phyloP scores from a whole-genome alignment of 1,284 basidiomycete species.

The Pseudozyma thailandica region DNA sequence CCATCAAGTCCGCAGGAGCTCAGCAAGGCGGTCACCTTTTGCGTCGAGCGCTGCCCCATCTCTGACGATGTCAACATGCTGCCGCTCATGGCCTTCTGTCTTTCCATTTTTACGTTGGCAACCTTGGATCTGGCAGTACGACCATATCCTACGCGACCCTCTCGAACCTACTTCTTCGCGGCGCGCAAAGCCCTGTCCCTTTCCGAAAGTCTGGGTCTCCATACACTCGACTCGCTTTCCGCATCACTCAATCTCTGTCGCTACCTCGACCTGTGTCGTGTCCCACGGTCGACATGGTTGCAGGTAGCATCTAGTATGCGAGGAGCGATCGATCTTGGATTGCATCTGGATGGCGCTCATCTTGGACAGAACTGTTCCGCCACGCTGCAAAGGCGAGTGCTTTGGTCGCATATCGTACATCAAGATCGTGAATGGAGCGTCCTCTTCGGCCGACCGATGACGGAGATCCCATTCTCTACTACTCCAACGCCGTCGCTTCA shows the following conservation, averaged over 20 bases:
- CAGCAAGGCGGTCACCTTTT: slow-evolving; percentile 17
- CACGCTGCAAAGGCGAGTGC: slow-evolving; percentile 31
- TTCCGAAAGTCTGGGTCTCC: slow-evolving; percentile 38
- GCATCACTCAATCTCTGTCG: slow-evolving; percentile 41
- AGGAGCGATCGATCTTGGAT: slow-evolving; percentile 36
- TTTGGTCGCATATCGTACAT: slow-evolving; percentile 45
- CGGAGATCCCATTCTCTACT: slow-evolving; percentile 38
- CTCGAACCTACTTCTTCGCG: slow-evolving; percentile 44
- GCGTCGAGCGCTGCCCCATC: slow-evolving; percentile 28
- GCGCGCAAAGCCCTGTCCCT: slow-evolving; percentile 41
- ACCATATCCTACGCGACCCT: slow-evolving; percentile 35
- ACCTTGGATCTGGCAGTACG: slow-evolving; percentile 40
- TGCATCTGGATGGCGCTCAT: slow-evolving; percentile 34
- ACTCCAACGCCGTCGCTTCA: slow-evolving; percentile 28
- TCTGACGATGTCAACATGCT: slow-evolving; percentile 45
- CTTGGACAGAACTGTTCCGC: slow-evolving; percentile 36
- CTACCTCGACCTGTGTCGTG: slow-evolving; percentile 40
- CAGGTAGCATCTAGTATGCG: slow-evolving; percentile 47
- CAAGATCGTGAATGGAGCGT: slow-evolving; percentile 47
- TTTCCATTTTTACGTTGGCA: slow-evolving; percentile 34
- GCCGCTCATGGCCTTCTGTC: slow-evolving; percentile 38
- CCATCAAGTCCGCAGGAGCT: slow-evolving; percentile 27
- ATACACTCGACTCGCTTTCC: slow-evolving; percentile 41
- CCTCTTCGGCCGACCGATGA: slow-evolving; percentile 43
- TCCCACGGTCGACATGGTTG: slow-evolving; percentile 39